A percentile compares a stretch with the other conserved stretches of the same genome.
These are phyloP conservation scores for Pyrenochaeta sp. DNA, from an alignment of 2,329 filamentous ascomycete genomes.

Conservation along the genomic window DNA sequence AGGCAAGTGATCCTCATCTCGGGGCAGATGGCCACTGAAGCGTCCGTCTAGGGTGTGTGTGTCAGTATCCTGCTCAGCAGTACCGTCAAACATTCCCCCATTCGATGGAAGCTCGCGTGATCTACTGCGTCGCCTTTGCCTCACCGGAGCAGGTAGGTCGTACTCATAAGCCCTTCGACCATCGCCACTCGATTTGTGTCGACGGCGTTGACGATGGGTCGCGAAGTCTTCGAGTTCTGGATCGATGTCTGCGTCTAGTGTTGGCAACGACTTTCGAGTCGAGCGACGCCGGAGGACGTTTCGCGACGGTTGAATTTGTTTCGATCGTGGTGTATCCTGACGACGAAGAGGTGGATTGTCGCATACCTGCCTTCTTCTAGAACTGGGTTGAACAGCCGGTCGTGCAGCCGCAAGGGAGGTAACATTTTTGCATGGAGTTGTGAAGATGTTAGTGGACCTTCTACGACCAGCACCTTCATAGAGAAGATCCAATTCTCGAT, in stretches of 20 bases:
- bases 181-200: conserved; percentile 24
- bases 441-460: conserved; percentile 23
- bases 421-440: conserved; percentile 6
- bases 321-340: conserved; percentile 3
- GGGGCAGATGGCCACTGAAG: too few species aligned
- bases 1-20: too few species aligned
- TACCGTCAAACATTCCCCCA: too few species aligned
- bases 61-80: too few species aligned
- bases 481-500: background rate
- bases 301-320: conserved; percentile 9
- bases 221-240: conserved; percentile 3
- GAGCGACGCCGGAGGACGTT: conserved; percentile 23
- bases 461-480: conserved; percentile 6
- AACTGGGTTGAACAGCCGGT: conserved; percentile 2
- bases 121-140: conserved; percentile 10
- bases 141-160: conserved; percentile 3
- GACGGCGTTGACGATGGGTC: conserved; percentile 6
- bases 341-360: conserved; percentile 2
- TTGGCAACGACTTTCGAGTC: conserved; percentile 14
- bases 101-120: conserved; percentile 20
- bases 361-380: conserved; percentile 3
- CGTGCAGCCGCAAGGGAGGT: conserved; percentile 8
- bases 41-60: too few species aligned
- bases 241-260: conserved; percentile 29
- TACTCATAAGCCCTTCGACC: conserved; percentile 29